A percentile compares a stretch with the other conserved stretches of the same genome.
These are phyloP conservation scores for Solanum lycopersicoides DNA, from an alignment of 257 asterid genomes.

Conservation along the genomic window DNA sequence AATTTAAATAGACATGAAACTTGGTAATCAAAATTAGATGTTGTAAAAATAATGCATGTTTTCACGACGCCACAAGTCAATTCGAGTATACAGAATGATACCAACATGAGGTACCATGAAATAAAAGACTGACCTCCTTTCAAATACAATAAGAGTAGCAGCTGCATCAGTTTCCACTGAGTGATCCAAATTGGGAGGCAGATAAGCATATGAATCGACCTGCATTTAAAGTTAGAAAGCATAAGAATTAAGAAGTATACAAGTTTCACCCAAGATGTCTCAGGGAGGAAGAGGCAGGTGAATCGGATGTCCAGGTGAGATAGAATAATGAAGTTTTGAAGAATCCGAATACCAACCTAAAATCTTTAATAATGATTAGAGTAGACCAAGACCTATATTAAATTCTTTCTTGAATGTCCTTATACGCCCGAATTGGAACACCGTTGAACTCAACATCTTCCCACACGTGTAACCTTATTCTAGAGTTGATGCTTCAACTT, in stretches of 20 bases:
- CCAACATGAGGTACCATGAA: background rate
- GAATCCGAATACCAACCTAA: background rate
- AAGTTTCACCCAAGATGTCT: background rate
- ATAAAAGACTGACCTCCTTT: slow-evolving; percentile 60
- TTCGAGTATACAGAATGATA: background rate
- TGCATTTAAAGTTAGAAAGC: slow-evolving; percentile 16
- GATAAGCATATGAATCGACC: slow-evolving; percentile 93
- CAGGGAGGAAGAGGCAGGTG: background rate
- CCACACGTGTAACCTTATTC: background rate
- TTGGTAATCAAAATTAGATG: background rate
- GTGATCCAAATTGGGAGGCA: slow-evolving; percentile 72
- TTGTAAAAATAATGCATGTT: background rate
- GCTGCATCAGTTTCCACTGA: slow-evolving; percentile 45
- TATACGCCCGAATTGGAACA: background rate
- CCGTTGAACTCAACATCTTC: background rate
- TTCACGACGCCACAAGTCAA: background rate
- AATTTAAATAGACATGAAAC: background rate
- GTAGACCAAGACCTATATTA: background rate
- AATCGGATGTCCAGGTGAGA: too few relatives aligned
- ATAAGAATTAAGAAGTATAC: background rate
- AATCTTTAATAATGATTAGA: background rate
- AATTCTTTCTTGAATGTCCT: background rate
- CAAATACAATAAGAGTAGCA: slow-evolving; percentile 61
- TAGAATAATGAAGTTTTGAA: background rate
- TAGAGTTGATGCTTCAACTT: background rate